phyloP scores from a whole-genome alignment of 768 basidiomycete genomes.

The Clitopilus hobsonii region DNA sequence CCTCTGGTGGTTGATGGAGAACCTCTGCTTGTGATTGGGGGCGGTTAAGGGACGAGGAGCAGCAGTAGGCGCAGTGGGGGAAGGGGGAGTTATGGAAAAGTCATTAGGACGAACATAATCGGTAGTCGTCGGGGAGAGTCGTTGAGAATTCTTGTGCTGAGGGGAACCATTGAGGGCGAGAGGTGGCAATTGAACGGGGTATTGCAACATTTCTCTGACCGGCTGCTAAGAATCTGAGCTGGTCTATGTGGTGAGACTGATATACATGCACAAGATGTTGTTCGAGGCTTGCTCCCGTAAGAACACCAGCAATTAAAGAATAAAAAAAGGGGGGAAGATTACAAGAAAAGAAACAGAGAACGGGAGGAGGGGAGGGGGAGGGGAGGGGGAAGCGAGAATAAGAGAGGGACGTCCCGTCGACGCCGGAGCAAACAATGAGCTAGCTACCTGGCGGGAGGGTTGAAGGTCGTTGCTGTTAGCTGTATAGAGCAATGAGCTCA shows the following conservation, averaged over 20 bases:
- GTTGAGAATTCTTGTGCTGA: slow-evolving; percentile 20
- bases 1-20: slow-evolving; percentile 14
- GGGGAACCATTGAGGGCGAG: slow-evolving; percentile 31
- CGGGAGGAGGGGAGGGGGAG: slow-evolving; percentile 9
- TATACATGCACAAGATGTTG: slow-evolving; percentile 33
- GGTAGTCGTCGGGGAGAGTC: slow-evolving; percentile 17
- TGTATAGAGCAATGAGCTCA: background rate
- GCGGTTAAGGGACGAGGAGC: slow-evolving; percentile 14
- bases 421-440: slow-evolving; percentile 16
- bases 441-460: slow-evolving; percentile 20
- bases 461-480: slow-evolving; percentile 18
- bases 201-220: slow-evolving; percentile 53
- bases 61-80: too few relatives aligned
- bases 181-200: slow-evolving; percentile 39
- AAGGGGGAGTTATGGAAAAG: slow-evolving; percentile 5
- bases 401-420: slow-evolving; percentile 21
- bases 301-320: slow-evolving; percentile 11
- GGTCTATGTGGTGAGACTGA: slow-evolving; percentile 27
- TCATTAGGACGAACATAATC: slow-evolving; percentile 42
- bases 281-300: too few relatives aligned
- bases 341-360: slow-evolving; percentile 6
- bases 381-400: slow-evolving; percentile 5
- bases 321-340: slow-evolving; percentile 10
- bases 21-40: slow-evolving; percentile 29
- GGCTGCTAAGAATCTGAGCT: slow-evolving; percentile 48